A percentile compares a stretch with the other conserved stretches of the same genome.
These are phyloP conservation scores for Hydrangea macrophylla DNA, from an alignment of 148 eudicot genomes.

Conservation along the genomic window DNA sequence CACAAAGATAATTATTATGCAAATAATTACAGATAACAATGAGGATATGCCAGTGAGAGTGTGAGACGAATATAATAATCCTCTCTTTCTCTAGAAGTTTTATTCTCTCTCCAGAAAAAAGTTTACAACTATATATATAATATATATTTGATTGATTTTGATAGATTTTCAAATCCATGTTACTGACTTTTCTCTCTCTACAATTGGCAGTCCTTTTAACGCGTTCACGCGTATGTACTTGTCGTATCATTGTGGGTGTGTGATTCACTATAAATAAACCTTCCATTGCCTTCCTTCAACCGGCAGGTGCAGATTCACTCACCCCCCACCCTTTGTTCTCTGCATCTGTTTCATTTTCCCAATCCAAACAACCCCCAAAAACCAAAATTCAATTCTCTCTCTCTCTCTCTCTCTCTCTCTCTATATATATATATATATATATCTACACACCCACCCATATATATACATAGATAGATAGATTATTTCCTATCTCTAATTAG, in stretches of 20 bases:
- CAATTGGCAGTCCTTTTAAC: background rate
- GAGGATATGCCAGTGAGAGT: too few species aligned
- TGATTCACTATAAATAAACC: background rate
- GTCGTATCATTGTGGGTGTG: background rate
- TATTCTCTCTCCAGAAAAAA: too few species aligned
- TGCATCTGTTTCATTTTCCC: background rate
- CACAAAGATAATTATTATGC: too few species aligned
- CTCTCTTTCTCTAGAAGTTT: too few species aligned
- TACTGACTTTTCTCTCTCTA: background rate
- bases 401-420: background rate
- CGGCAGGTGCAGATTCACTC: conserved; percentile 7
- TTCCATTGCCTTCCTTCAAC: too few species aligned
- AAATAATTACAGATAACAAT: too few species aligned
- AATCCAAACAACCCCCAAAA: background rate
- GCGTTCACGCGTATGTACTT: conserved; percentile 5
- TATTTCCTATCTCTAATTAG: too few species aligned
- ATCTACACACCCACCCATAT: background rate
- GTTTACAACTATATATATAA: too few species aligned
- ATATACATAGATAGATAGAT: too few species aligned
- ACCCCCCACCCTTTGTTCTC: background rate
- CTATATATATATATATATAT: background rate
- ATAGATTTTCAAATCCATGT: too few species aligned
- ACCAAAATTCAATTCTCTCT: background rate
- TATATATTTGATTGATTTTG: too few species aligned
- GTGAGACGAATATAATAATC: too few species aligned